These are phyloP conservation scores for Zychaea mexicana DNA, from an alignment of 371 early-diverging fungal genomes.

Conservation along the genomic window DNA sequence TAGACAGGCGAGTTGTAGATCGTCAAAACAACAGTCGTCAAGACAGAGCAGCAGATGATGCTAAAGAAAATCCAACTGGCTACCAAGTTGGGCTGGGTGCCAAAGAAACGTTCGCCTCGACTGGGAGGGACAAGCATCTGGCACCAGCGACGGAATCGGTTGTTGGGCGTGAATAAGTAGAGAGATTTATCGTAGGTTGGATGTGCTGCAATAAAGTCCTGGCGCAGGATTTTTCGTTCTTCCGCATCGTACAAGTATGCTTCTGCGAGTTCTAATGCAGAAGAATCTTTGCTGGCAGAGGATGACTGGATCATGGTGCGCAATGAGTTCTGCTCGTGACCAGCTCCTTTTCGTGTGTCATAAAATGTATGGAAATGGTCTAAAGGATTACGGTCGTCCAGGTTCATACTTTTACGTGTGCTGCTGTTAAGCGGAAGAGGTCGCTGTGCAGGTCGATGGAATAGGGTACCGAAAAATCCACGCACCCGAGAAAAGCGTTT, in stretches of 20 bases:
- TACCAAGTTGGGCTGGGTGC: conserved; percentile 41
- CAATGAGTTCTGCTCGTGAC: neutral
- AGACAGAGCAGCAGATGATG: conserved; percentile 48
- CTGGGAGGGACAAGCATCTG: conserved; percentile 58
- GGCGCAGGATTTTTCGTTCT: conserved; percentile 47
- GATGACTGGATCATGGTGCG: neutral
- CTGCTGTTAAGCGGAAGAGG: neutral
- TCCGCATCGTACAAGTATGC: conserved; percentile 34
- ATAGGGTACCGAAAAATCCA: neutral
- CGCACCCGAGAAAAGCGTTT: conserved; percentile 8
- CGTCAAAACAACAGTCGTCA: conserved; percentile 54
- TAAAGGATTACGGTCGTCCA: conserved; percentile 10
- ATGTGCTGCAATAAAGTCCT: conserved; percentile 62
- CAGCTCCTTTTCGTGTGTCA: conserved; percentile 10
- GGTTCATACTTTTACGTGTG: conserved; percentile 11
- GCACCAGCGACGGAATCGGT: conserved; percentile 59
- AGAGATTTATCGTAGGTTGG: conserved; percentile 68
- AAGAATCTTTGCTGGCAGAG: conserved; percentile 9
- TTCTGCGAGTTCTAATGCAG: conserved; percentile 29
- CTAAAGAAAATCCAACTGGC: conserved; percentile 47
- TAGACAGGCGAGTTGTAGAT: conserved; percentile 62
- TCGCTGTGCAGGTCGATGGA: neutral
- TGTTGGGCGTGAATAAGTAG: conserved; percentile 54
- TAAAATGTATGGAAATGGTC: conserved; percentile 21
- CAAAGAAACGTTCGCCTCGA: conserved; percentile 56